Percentiles rank a stretch among this genome's conserved stretches.
These are phyloP conservation scores for Candida mesenterica DNA, from an alignment of 1,139 yeast species.

Conservation along the genomic window DNA sequence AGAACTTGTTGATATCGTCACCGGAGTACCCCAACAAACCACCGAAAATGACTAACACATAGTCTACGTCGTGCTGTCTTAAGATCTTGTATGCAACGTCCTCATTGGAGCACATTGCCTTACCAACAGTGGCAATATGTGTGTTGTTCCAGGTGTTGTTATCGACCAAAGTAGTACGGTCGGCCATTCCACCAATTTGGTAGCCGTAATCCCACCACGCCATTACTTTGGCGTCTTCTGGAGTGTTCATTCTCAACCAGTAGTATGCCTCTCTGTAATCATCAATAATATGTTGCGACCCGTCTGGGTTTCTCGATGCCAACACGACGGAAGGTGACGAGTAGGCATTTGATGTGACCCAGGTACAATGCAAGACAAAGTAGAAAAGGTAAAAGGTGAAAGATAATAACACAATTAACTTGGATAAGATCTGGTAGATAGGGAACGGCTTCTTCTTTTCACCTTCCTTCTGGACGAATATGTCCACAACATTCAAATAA, in stretches of 20 bases:
- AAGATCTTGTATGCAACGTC: conserved; percentile 85
- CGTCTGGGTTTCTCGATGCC: conserved; percentile 82
- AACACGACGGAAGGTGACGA: conserved; percentile 97
- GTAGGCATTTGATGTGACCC: conserved; percentile 95
- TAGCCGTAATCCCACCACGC: conserved; percentile 99
- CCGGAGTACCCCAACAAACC: conserved; percentile 94
- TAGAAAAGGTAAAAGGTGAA: conserved; percentile 72
- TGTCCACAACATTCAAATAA: conserved; percentile 66
- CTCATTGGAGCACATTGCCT: conserved; percentile 92
- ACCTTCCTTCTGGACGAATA: conserved; percentile 23
- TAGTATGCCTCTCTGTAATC: conserved; percentile 99
- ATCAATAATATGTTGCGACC: conserved; percentile 81
- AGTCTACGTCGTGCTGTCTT: conserved; percentile 91
- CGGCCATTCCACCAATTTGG: conserved; percentile 99
- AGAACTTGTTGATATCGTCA: conserved; percentile 93
- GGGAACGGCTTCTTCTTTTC: conserved; percentile 18
- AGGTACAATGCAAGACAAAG: conserved; percentile 93
- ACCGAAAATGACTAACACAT: conserved; percentile 89
- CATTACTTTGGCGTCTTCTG: conserved; percentile 93
- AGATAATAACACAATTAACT: conserved; percentile 62
- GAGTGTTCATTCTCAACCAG: conserved; percentile 98
- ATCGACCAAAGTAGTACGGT: conserved; percentile 95
- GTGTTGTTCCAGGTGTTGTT: conserved; percentile 99
- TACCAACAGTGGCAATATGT: conserved; percentile 99
- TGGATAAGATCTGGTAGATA: conserved; percentile 49